phyloP scores from a whole-genome alignment of 2,329 filamentous ascomycete genomes.

The Verticillium zaregamsianum region DNA sequence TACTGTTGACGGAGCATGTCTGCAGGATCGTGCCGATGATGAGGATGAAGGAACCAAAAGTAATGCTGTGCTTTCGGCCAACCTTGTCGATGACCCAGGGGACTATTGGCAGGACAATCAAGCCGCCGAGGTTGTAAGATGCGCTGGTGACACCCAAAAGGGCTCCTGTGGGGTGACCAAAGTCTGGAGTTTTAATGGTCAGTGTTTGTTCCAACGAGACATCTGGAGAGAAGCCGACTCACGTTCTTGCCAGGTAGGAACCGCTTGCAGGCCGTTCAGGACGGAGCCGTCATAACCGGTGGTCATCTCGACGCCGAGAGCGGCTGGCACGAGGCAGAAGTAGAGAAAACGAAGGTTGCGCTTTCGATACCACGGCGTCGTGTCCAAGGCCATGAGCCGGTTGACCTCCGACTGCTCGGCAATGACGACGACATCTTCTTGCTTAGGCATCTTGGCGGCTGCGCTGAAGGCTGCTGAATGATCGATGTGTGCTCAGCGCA shows the following conservation, averaged over 20 bases:
- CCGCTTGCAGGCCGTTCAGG: conserved; percentile 42
- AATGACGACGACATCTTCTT: conserved; percentile 7
- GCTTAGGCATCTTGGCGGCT: conserved; percentile 3
- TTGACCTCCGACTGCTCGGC: conserved; percentile 10
- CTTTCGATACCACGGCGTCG: conserved; percentile 16
- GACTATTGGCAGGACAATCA: conserved; percentile 21
- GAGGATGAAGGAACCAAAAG: conserved; percentile 24
- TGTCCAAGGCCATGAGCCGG: conserved; percentile 10
- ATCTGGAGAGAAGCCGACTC: background rate
- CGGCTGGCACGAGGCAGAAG: conserved; percentile 24
- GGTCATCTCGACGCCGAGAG: conserved; percentile 30
- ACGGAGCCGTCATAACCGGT: conserved; percentile 45
- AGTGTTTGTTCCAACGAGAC: too few species aligned
- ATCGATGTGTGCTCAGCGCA: too few species aligned
- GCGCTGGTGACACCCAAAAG: conserved; percentile 28
- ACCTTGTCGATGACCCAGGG: conserved; percentile 24
- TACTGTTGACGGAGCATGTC: conserved; percentile 22
- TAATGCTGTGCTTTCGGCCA: conserved; percentile 26
- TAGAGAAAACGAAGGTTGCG: conserved; percentile 20
- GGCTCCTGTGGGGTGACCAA: conserved; percentile 25
- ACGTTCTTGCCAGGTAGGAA: conserved; percentile 33
- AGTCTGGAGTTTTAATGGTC: conserved; percentile 12
- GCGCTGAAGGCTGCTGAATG: conserved; percentile 4
- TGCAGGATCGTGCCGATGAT: conserved; percentile 22
- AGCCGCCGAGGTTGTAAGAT: conserved; percentile 45